Evolutionary conservation across 257 asterid species (phyloP), one percentile per base, ranked within the genome.

Genomic region (Lantana camara): DNA sequence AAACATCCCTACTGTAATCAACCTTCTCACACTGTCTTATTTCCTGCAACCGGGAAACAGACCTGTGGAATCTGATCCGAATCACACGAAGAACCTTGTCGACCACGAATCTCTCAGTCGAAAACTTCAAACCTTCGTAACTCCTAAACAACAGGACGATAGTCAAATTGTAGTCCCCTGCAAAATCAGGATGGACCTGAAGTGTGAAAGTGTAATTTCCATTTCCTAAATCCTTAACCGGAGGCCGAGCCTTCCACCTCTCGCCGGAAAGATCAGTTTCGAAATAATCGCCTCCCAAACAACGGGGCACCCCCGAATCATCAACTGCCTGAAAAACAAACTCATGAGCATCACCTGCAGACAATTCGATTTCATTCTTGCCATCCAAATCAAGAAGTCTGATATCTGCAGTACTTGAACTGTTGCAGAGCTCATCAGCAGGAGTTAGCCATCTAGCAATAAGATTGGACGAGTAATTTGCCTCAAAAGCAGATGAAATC

Each of bases 271-370:
- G 79, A 79, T 94, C 96, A 11, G 76, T 86, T 72, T 94, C 97
- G 64, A 88, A 84, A 68, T 90, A 90, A 63, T 94, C 99, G 20
- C 97, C 99, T 40, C 99, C 96, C n/a, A 61, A 60, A 37, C 99
- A 94, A 64, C 55, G 95, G 0, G 83, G 84, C 29, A 63, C 55
- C 42, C 92, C 88, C 0, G 72, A 78, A 15, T 87, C 95, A 75
- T 94, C 95, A 77, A 94, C 20, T n/a, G 95, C 83, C 30, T 88
- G 93, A 64, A 94, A 78, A 61, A 73, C 81, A 68, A 94, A 81
- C 24, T 86, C 89, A 73, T 90, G 99, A 51, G 76, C 59, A 42
- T 85, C 86, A 60, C 89, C 94, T 19, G 84, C 73, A 5, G 84
- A 81, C 7, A 94, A 55, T 13, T 75, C 80, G 13, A 83, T 67